Percentiles rank a stretch among this genome's conserved stretches.
phyloP scores from a whole-genome alignment of 495 filamentous ascomycete species.

The Aspergillus hancockii region DNA sequence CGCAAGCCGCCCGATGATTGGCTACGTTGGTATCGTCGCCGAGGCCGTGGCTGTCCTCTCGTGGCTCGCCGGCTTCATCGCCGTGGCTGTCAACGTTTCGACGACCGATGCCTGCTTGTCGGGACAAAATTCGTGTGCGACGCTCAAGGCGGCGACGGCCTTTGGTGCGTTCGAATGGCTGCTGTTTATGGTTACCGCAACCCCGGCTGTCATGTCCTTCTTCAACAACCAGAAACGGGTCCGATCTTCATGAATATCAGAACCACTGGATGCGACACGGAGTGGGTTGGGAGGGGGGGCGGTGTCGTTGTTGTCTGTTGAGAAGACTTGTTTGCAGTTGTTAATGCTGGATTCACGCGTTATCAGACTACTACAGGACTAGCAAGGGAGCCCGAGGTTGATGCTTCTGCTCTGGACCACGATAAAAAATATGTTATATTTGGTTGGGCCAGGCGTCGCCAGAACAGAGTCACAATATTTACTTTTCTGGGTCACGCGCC shows the following conservation, averaged over 20 bases:
- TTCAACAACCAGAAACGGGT: constrained; percentile 15
- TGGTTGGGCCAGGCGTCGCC: too few species aligned
- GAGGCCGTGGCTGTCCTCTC: constrained; percentile 31
- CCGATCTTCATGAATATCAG: neutral
- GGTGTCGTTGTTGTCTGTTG: neutral
- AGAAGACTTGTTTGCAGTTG: neutral
- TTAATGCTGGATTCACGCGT: neutral
- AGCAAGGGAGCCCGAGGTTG: neutral
- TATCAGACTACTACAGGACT: neutral
- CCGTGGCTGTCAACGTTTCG: constrained; percentile 26
- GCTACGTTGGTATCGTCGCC: constrained; percentile 24
- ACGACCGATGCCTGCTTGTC: constrained; percentile 9
- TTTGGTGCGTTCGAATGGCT: constrained; percentile 31
- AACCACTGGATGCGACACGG: neutral
- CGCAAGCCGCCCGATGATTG: constrained; percentile 21
- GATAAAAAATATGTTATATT: too few species aligned
- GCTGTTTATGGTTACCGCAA: constrained; percentile 29
- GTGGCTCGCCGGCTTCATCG: constrained; percentile 33
- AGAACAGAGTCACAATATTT: too few species aligned
- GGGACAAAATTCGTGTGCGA: constrained; percentile 20
- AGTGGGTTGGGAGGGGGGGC: neutral
- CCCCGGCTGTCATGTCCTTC: constrained; percentile 22
- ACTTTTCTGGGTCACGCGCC: too few species aligned
- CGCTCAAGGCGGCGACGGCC: constrained; percentile 26
- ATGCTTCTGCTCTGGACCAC: neutral